phyloP scores from a whole-genome alignment of 176 grass and related monocot genomes.

The Rhynchospora pubera region DNA sequence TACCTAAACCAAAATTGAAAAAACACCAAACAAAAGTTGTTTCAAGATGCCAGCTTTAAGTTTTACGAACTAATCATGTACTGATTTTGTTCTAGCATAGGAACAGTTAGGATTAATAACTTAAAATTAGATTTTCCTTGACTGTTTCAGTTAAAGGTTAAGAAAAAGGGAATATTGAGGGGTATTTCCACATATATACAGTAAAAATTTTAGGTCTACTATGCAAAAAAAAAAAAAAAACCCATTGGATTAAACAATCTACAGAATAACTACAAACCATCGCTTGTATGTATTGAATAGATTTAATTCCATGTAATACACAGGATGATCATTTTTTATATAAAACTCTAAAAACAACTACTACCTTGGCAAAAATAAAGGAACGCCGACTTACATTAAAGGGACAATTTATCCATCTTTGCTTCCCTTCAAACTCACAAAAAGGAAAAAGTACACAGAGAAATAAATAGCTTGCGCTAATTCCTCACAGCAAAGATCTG shows the following conservation, averaged over 20 bases:
- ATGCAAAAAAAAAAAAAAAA: not conserved
- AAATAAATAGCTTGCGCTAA: conserved; percentile 53
- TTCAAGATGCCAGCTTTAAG: not conserved
- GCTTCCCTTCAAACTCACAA: conserved; percentile 28
- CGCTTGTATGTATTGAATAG: conserved; percentile 71
- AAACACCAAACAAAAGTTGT: not conserved
- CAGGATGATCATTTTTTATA: conserved; percentile 74
- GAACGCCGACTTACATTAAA: conserved; percentile 20
- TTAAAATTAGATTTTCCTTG: not conserved
- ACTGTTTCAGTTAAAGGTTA: not conserved
- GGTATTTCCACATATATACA: not conserved
- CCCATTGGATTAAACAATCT: not conserved
- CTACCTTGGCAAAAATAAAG: conserved; percentile 29
- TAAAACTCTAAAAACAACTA: conserved; percentile 31
- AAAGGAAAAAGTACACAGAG: conserved; percentile 29
- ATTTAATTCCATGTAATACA: conserved; percentile 83
- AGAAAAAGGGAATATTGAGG: not conserved
- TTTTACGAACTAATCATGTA: not conserved
- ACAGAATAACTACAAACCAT: conserved; percentile 66
- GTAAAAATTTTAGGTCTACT: not conserved
- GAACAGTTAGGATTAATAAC: not conserved
- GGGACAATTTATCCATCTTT: conserved; percentile 26
- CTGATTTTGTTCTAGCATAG: not conserved
- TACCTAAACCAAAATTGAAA: not conserved
- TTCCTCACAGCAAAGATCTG: conserved; percentile 69